Percentiles rank a stretch among this genome's conserved stretches.
These are phyloP conservation scores for Rubroboletus satanas DNA, from an alignment of 768 basidiomycete genomes.

Conservation along the genomic window DNA sequence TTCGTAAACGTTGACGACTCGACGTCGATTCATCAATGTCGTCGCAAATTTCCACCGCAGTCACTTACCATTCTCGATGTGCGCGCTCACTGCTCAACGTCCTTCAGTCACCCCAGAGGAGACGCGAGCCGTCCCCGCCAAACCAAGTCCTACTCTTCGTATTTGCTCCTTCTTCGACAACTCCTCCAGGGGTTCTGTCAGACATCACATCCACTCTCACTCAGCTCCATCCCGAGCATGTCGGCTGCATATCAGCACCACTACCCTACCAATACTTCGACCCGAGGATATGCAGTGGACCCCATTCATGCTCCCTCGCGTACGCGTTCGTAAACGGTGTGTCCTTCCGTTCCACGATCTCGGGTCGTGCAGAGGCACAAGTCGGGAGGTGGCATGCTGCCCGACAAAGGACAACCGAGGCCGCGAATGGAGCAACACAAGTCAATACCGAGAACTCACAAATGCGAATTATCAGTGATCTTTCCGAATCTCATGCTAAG, in stretches of 20 bases:
- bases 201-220: constrained; percentile 38
- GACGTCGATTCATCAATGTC: constrained; percentile 5
- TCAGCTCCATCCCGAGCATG: constrained; percentile 37
- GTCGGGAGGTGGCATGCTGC: constrained; percentile 72
- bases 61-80: constrained; percentile 16
- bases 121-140: neutral
- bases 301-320: constrained; percentile 55
- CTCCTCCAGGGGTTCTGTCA: constrained; percentile 30
- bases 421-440: neutral
- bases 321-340: constrained; percentile 43
- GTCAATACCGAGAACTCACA: neutral
- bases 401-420: constrained; percentile 29
- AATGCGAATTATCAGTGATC: constrained; percentile 1
- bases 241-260: constrained; percentile 64
- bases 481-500: constrained; percentile 1
- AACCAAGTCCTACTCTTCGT: constrained; percentile 21
- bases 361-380: constrained; percentile 53
- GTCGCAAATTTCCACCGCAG: constrained; percentile 13
- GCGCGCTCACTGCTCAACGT: constrained; percentile 16
- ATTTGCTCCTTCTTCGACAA: constrained; percentile 25
- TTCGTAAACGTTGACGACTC: neutral
- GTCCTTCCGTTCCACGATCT: constrained; percentile 61
- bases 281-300: constrained; percentile 9
- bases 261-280: constrained; percentile 26
- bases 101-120: constrained; percentile 7